Conservation (phyloP, 2,329 filamentous ascomycete species). For the Pseudogymnoascus sp. region DNA sequence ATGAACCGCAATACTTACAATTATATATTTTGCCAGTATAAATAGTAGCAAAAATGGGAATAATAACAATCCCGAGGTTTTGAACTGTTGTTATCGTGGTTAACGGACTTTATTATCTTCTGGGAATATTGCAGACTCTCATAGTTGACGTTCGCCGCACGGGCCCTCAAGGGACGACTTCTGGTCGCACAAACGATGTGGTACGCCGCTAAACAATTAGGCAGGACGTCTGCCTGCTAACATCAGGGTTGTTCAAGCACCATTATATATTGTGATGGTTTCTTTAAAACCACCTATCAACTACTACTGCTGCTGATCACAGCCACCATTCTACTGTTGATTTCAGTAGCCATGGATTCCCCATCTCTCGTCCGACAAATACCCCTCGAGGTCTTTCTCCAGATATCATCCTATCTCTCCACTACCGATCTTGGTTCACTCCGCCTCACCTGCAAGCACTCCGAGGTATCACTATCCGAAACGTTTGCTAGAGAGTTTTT, state of each 20-base stretch:
- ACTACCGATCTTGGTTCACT: slow-evolving; percentile 50
- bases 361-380: slow-evolving; percentile 14
- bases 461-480: slow-evolving; percentile 48
- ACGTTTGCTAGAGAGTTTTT: slow-evolving; percentile 58
- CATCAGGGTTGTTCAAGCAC: neutral
- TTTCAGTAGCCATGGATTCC: neutral
- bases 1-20: neutral
- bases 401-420: slow-evolving; percentile 45
- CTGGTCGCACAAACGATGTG: neutral
- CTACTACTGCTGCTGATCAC: neutral
- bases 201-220: neutral
- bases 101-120: neutral
- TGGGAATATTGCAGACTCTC: neutral
- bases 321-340: neutral
- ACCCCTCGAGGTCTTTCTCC: slow-evolving; percentile 41
- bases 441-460: slow-evolving; percentile 46
- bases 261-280: neutral
- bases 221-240: neutral
- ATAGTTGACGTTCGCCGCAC: neutral
- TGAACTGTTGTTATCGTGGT: neutral
- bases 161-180: neutral
- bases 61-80: neutral
- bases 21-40: neutral
- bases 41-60: neutral
- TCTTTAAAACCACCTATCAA: neutral